A percentile compares a stretch with the other conserved stretches of the same genome.
Evolutionary conservation across 257 asterid genomes (phyloP).

Genomic region (Catharanthus roseus): DNA sequence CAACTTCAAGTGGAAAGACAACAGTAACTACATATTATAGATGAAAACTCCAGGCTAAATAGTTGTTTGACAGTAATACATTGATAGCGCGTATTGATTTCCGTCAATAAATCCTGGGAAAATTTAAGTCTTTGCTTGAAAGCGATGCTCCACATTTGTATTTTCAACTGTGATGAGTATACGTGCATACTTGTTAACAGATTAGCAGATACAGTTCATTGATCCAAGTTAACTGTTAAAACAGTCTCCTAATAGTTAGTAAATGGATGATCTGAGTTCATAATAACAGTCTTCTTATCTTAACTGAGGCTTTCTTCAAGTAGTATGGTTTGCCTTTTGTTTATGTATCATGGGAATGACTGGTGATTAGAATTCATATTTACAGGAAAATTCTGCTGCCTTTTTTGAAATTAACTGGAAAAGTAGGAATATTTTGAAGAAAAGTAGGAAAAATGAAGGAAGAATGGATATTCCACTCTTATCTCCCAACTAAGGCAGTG

Average conservation of each 20-base stretch:
- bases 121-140: neutral
- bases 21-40: neutral
- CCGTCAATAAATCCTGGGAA: neutral
- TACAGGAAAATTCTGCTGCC: too few species aligned
- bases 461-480: too few species aligned
- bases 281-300: too few species aligned
- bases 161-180: neutral
- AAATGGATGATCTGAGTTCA: neutral
- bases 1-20: conserved; percentile 1
- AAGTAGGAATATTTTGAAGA: too few species aligned
- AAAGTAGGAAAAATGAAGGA: too few species aligned
- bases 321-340: neutral
- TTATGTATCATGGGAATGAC: too few species aligned
- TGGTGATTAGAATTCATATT: too few species aligned
- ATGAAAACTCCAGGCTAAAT: neutral
- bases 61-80: neutral
- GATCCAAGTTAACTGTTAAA: neutral
- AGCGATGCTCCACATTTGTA: neutral
- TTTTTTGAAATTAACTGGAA: too few species aligned
- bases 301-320: too few species aligned
- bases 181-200: neutral
- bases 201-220: neutral
- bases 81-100: neutral
- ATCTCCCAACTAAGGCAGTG: too few species aligned
- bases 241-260: too few species aligned